These are phyloP conservation scores for Russula vinacea DNA, from an alignment of 768 basidiomycete species.

Conservation along the genomic window DNA sequence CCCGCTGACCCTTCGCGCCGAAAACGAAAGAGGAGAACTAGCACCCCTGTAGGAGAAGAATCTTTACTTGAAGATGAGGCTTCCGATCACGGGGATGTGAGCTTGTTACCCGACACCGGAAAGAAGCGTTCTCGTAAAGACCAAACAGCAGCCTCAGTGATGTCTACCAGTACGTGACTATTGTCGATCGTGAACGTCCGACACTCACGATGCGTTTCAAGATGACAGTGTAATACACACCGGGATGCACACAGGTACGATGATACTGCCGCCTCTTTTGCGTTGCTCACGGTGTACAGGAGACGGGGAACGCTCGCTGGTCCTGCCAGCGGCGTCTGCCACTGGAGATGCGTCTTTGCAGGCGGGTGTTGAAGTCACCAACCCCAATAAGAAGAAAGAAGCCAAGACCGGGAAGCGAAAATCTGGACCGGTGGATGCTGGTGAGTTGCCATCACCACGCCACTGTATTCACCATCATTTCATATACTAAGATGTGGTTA, in stretches of 20 bases:
- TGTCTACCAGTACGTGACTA: slow-evolving; percentile 12
- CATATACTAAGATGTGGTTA: slow-evolving; percentile 5
- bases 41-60: neutral
- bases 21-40: slow-evolving; percentile 7
- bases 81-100: neutral
- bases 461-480: neutral
- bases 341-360: neutral
- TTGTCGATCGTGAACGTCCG: neutral
- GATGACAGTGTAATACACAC: neutral
- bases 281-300: neutral
- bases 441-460: slow-evolving; percentile 7
- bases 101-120: neutral
- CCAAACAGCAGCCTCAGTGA: neutral
- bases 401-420: neutral
- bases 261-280: neutral
- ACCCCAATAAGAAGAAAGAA: neutral
- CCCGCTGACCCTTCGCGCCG: neutral
- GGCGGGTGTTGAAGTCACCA: neutral
- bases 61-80: neutral
- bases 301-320: neutral
- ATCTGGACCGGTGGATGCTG: neutral
- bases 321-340: neutral
- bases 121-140: slow-evolving; percentile 11
- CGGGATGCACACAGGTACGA: neutral
- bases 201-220: neutral